Percentiles rank a stretch among this genome's conserved stretches.
These are phyloP conservation scores for Tanacetum coccineum DNA, from an alignment of 129 eudicot genomes.

Conservation along the genomic window DNA sequence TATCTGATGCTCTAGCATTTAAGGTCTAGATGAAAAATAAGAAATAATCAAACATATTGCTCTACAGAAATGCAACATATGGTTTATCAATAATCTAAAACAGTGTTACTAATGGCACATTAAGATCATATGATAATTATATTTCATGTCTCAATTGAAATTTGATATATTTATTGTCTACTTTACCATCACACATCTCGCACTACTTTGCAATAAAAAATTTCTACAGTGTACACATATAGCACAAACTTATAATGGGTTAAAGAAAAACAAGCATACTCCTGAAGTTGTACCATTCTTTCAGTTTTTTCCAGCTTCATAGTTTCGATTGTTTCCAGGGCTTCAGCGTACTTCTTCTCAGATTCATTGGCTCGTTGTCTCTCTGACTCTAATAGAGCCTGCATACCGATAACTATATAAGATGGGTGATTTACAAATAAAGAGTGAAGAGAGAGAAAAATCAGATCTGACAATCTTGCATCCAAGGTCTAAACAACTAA, in stretches of 20 bases:
- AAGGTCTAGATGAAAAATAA: too few species aligned
- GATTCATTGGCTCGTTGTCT: constrained; percentile 70
- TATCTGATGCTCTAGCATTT: too few species aligned
- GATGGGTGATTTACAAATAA: constrained; percentile 3
- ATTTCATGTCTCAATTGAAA: constrained; percentile 4
- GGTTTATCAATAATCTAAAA: too few species aligned
- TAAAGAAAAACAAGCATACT: constrained; percentile 11
- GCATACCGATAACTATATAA: constrained; percentile 21
- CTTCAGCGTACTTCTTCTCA: constrained; percentile 62
- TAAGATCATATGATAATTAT: neutral
- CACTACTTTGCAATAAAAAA: constrained; percentile 9
- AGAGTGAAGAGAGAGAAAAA: constrained; percentile 2
- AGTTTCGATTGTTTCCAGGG: constrained; percentile 50
- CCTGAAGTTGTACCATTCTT: constrained; percentile 61
- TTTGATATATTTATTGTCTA: neutral
- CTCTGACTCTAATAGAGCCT: constrained; percentile 69
- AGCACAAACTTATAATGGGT: constrained; percentile 1
- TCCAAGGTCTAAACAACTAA: neutral
- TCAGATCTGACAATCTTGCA: constrained; percentile 11
- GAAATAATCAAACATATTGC: too few species aligned
- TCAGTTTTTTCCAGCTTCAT: constrained; percentile 75
- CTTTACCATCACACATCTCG: neutral
- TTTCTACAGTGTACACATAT: neutral
- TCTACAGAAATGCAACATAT: too few species aligned
- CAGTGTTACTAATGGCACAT: constrained; percentile 9